Conservation (phyloP, 305 asterid genomes). For the Fraxinus xanthoxyloides region DNA sequence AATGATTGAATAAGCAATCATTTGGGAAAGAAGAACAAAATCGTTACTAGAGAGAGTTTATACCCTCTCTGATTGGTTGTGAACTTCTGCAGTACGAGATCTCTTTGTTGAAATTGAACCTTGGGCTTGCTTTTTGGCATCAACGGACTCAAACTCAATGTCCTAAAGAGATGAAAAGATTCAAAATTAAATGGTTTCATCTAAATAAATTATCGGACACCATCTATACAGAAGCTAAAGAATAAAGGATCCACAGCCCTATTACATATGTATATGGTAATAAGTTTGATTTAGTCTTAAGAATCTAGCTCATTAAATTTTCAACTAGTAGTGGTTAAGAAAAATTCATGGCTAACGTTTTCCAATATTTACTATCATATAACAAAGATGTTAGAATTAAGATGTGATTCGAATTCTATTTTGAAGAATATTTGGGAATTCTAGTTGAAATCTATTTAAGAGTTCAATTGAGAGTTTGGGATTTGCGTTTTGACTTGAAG, state of each 20-base stretch:
- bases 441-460: neutral
- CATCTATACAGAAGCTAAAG: neutral
- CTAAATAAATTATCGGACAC: neutral
- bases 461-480: neutral
- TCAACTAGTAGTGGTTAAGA: neutral
- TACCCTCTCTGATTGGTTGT: constrained; percentile 61
- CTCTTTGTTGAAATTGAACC: constrained; percentile 41
- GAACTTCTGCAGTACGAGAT: constrained; percentile 58
- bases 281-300: neutral
- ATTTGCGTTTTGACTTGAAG: neutral
- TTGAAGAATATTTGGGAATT: neutral
- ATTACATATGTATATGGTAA: neutral
- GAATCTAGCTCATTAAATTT: neutral
- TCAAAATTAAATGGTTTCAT: neutral
- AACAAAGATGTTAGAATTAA: neutral
- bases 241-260: neutral
- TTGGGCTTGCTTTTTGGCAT: constrained; percentile 32
- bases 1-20: constrained; percentile 2
- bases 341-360: neutral
- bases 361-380: neutral
- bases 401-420: neutral
- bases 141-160: constrained; percentile 33
- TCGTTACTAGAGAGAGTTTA: neutral
- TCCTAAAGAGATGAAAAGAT: constrained; percentile 26
- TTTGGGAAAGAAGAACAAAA: neutral